Conservation (phyloP, 139 green algal species). For the Coccomyxa sp. region DNA sequence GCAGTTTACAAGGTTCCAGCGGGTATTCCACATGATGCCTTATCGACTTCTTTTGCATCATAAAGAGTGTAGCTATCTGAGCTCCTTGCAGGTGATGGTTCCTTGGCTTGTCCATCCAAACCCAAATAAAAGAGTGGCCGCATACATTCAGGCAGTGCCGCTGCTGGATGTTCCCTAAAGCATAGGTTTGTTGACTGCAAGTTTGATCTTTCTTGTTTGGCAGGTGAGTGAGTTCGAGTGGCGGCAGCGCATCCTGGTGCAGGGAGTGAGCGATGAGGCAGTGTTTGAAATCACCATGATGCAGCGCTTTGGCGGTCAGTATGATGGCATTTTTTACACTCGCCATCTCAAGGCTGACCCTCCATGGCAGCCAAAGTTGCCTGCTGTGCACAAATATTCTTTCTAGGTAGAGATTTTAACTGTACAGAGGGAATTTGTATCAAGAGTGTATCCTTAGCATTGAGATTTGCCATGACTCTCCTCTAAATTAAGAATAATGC, state of each 20-base stretch:
- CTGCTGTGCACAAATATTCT: no score
- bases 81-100: background rate
- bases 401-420: no score
- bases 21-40: background rate
- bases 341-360: background rate
- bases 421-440: no score
- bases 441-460: no score
- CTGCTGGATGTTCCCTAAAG: background rate
- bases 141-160: background rate
- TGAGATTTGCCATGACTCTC: no score
- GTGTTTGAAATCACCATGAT: background rate
- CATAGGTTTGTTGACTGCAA: background rate
- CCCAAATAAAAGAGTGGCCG: background rate
- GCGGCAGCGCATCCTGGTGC: background rate
- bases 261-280: background rate
- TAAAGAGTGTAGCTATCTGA: background rate
- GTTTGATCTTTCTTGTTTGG: background rate
- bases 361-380: no score
- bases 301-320: background rate
- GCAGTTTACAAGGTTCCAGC: background rate
- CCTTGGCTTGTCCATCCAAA: background rate
- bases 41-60: background rate
- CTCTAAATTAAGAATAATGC: no score
- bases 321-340: background rate
- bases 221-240: background rate